phyloP scores from a whole-genome alignment of 257 asterid species.

The Prunella vulgaris region DNA sequence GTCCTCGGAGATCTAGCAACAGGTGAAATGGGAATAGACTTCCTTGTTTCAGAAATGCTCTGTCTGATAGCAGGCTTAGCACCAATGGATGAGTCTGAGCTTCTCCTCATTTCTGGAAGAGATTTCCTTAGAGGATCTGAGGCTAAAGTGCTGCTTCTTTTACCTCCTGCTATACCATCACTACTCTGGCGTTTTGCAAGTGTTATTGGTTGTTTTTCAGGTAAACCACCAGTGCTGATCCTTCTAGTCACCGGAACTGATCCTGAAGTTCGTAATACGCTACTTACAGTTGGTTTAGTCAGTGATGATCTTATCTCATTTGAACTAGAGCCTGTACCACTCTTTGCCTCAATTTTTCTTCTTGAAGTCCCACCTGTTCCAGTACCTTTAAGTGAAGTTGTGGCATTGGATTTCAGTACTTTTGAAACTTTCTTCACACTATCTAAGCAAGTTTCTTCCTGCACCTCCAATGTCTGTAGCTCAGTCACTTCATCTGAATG shows the following conservation, averaged over 20 bases:
- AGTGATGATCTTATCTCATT: slow-evolving; percentile 39
- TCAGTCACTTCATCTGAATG: slow-evolving; percentile 21
- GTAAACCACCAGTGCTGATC: slow-evolving; percentile 79
- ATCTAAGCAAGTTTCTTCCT: slow-evolving; percentile 34
- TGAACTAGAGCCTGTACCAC: slow-evolving; percentile 31
- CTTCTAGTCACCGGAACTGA: slow-evolving; percentile 56
- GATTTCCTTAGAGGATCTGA: slow-evolving; percentile 70
- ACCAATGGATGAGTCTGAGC: slow-evolving; percentile 44
- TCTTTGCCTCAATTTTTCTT: slow-evolving; percentile 38
- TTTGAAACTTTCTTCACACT: slow-evolving; percentile 39
- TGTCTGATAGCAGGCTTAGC: slow-evolving; percentile 43
- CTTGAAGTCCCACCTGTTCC: slow-evolving; percentile 27
- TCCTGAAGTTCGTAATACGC: slow-evolving; percentile 57
- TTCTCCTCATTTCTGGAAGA: slow-evolving; percentile 65
- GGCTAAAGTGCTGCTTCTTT: slow-evolving; percentile 41
- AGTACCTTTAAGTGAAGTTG: slow-evolving; percentile 25
- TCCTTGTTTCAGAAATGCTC: slow-evolving; percentile 46
- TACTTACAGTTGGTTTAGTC: slow-evolving; percentile 64
- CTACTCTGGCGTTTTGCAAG: slow-evolving; percentile 40
- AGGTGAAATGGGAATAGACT: slow-evolving; percentile 61
- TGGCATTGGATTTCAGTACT: slow-evolving; percentile 32
- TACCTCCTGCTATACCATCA: slow-evolving; percentile 36
- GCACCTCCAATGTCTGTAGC: slow-evolving; percentile 19
- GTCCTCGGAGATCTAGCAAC: slow-evolving; percentile 60
- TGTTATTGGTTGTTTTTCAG: slow-evolving; percentile 55